These are phyloP conservation scores for Tardiomyces blankii DNA, from an alignment of 1,139 yeast genomes.

Conservation along the genomic window DNA sequence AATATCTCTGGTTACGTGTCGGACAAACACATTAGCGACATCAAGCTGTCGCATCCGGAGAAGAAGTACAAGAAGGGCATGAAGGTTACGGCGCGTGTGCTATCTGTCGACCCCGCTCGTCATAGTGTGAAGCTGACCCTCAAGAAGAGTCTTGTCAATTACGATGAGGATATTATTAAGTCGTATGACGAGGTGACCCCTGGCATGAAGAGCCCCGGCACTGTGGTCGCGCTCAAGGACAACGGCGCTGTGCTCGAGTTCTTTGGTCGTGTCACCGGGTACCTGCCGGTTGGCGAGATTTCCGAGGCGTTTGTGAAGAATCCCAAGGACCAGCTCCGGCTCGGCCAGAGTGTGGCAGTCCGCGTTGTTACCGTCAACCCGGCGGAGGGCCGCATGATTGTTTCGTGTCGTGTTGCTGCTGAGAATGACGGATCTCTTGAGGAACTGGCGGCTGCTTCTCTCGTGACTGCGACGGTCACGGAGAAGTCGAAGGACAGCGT, in stretches of 20 bases:
- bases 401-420: slow-evolving; percentile 60
- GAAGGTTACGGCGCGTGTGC: slow-evolving; percentile 63
- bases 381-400: slow-evolving; percentile 47
- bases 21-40: slow-evolving; percentile 69
- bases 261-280: slow-evolving; percentile 69
- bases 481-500: slow-evolving; percentile 62
- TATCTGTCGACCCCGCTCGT: slow-evolving; percentile 30
- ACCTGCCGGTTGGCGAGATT: slow-evolving; percentile 76
- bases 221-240: slow-evolving; percentile 60
- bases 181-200: slow-evolving; percentile 40
- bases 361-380: slow-evolving; percentile 49
- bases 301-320: slow-evolving; percentile 76
- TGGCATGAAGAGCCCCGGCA: slow-evolving; percentile 62
- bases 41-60: slow-evolving; percentile 79
- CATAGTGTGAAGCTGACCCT: slow-evolving; percentile 52
- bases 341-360: slow-evolving; percentile 80
- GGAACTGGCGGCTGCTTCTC: slow-evolving; percentile 46
- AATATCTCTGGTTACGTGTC: slow-evolving; percentile 70
- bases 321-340: slow-evolving; percentile 65
- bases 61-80: slow-evolving; percentile 79
- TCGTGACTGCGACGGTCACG: slow-evolving; percentile 50
- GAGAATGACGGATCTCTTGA: slow-evolving; percentile 29
- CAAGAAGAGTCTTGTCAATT: slow-evolving; percentile 70
- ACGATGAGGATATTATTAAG: slow-evolving; percentile 49
- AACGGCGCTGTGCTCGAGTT: slow-evolving; percentile 78